These are phyloP conservation scores for Arthrinium puccinioides DNA, from an alignment of 2,329 filamentous ascomycete genomes.

Conservation along the genomic window DNA sequence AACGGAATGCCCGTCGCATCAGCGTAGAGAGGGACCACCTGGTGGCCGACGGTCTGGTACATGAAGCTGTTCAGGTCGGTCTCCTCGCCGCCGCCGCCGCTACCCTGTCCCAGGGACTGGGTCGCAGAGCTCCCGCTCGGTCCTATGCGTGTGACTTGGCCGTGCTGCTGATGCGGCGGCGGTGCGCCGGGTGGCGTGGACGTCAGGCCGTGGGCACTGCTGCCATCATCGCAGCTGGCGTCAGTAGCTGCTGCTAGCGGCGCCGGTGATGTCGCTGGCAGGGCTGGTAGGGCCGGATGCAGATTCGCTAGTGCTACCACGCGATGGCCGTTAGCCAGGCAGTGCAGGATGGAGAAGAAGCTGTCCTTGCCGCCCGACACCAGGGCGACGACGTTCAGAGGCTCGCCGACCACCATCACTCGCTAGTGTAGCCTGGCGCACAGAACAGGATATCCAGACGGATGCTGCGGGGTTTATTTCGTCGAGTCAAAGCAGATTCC, in stretches of 20 bases:
- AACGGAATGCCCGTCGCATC: conserved; percentile 73
- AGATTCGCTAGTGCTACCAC: conserved; percentile 88
- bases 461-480: too few relatives aligned
- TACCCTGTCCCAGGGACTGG: not conserved
- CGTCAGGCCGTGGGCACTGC: conserved; percentile 5
- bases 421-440: too few relatives aligned
- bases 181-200: conserved; percentile 2
- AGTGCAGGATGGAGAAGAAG: conserved; percentile 88
- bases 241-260: conserved; percentile 3
- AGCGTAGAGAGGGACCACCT: conserved; percentile 77
- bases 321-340: conserved; percentile 74
- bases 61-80: conserved; percentile 93
- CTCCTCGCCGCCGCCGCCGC: conserved; percentile 28
- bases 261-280: conserved; percentile 5
- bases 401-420: conserved; percentile 32
- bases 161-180: too few relatives aligned
- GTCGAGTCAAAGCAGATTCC: too few relatives aligned
- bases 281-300: conserved; percentile 30
- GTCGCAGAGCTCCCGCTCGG: too few relatives aligned
- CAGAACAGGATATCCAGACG: too few relatives aligned
- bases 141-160: too few relatives aligned
- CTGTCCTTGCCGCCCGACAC: conserved; percentile 98
- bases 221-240: conserved; percentile 1
- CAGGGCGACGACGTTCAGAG: conserved; percentile 76
- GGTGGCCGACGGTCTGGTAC: conserved; percentile 96